These are phyloP conservation scores for Nigrospora sphaerica DNA, from an alignment of 2,329 filamentous ascomycete species.

Conservation along the genomic window DNA sequence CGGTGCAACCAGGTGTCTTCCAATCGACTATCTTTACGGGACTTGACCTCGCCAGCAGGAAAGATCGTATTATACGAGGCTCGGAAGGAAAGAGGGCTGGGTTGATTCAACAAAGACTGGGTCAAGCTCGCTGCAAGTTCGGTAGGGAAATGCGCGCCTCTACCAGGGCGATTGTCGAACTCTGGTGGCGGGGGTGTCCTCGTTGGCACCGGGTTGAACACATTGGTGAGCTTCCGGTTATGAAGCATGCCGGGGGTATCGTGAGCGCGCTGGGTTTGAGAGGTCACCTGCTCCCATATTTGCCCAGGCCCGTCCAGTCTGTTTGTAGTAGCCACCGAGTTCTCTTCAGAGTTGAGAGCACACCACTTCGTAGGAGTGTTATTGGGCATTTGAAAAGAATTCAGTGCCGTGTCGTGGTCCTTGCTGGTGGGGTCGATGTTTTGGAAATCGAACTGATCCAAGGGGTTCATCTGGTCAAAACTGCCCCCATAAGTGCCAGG, in stretches of 20 bases:
- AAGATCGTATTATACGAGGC: slow-evolving; percentile 16
- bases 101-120: slow-evolving; percentile 41
- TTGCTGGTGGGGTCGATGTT: neutral
- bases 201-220: slow-evolving; percentile 4
- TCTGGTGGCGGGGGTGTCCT: slow-evolving; percentile 16
- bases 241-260: neutral
- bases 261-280: neutral
- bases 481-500: slow-evolving; percentile 8
- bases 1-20: slow-evolving; percentile 14
- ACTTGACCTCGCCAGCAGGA: slow-evolving; percentile 30
- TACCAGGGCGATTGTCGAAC: slow-evolving; percentile 12
- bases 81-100: slow-evolving; percentile 28
- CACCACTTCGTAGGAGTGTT: neutral
- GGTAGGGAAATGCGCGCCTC: slow-evolving; percentile 18
- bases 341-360: neutral
- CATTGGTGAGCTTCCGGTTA: neutral
- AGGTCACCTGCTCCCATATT: neutral
- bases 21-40: slow-evolving; percentile 36
- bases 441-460: slow-evolving; percentile 15
- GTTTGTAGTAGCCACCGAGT: neutral
- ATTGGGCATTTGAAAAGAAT: neutral
- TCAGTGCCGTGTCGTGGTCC: neutral
- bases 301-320: no score
- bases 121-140: slow-evolving; percentile 37
- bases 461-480: slow-evolving; percentile 12